Conservation (phyloP, 1,284 basidiomycete genomes). For the Puccinia novopanici region DNA sequence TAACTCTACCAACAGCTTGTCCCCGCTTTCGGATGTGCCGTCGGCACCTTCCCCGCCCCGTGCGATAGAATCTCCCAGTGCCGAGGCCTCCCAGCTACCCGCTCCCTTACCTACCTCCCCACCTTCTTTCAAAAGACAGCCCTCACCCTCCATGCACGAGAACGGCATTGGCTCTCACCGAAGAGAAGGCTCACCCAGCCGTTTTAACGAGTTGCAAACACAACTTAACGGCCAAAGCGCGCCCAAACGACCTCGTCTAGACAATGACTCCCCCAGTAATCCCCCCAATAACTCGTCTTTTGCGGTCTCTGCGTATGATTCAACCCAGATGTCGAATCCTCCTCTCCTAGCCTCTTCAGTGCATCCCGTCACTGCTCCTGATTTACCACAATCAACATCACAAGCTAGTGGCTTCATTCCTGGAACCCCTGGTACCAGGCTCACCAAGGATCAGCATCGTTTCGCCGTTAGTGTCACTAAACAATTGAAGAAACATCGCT, state of each 20-base stretch:
- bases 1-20: constrained; percentile 21
- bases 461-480: no score
- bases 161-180: neutral
- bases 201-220: neutral
- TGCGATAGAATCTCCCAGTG: constrained; percentile 12
- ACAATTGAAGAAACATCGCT: constrained; percentile 83
- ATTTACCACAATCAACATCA: neutral
- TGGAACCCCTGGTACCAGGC: no score
- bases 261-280: constrained; percentile 3
- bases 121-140: neutral
- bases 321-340: neutral
- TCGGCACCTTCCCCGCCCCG: constrained; percentile 16
- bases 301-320: no score
- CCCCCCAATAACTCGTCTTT: constrained; percentile 12
- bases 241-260: constrained; percentile 19
- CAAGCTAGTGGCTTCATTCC: no score
- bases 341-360: neutral
- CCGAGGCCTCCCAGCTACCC: neutral
- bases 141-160: constrained; percentile 7
- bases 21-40: constrained; percentile 27
- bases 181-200: neutral
- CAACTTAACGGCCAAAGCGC: neutral
- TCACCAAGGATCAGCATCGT: no score
- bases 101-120: neutral
- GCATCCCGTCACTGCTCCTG: neutral